phyloP scores from a whole-genome alignment of 2,329 filamentous ascomycete species.

The Scopulariopsis brevicaulis region DNA sequence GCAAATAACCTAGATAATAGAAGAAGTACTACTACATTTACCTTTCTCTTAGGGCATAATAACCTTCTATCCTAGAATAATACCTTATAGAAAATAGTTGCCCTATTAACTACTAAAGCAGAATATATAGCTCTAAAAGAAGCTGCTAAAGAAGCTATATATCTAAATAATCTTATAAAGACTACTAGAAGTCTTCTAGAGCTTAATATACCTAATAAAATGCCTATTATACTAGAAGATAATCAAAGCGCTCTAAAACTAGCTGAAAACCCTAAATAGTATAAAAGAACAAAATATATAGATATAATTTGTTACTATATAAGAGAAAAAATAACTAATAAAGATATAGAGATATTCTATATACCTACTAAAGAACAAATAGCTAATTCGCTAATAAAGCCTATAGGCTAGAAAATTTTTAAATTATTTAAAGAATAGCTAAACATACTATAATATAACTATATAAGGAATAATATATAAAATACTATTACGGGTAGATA shows the following conservation, averaged over 20 bases:
- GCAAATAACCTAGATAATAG: no score
- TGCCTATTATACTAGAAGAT: neutral
- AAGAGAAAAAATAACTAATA: neutral
- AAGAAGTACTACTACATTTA: no score
- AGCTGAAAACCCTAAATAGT: slow-evolving; percentile 1
- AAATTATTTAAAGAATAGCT: neutral
- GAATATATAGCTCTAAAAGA: slow-evolving; percentile 2
- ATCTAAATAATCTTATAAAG: neutral
- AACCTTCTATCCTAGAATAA: neutral
- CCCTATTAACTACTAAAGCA: neutral
- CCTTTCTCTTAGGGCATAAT: no score
- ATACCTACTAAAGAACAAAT: neutral
- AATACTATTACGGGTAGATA: no score
- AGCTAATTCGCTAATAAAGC: neutral
- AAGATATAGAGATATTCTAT: neutral
- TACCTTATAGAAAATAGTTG: slow-evolving; percentile 1
- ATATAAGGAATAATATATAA: no score
- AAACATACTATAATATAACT: neutral
- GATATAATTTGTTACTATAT: neutral
- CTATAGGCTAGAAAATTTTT: neutral
- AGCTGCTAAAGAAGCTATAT: neutral
- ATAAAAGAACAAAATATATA: slow-evolving; percentile 1
- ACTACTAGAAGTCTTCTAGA: no score
- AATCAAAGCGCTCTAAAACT: neutral
- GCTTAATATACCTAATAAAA: neutral